Percentiles rank a stretch among this genome's conserved stretches.
These are phyloP conservation scores for Huntiella bhutanensis DNA, from an alignment of 2,329 filamentous ascomycete genomes.

Conservation along the genomic window DNA sequence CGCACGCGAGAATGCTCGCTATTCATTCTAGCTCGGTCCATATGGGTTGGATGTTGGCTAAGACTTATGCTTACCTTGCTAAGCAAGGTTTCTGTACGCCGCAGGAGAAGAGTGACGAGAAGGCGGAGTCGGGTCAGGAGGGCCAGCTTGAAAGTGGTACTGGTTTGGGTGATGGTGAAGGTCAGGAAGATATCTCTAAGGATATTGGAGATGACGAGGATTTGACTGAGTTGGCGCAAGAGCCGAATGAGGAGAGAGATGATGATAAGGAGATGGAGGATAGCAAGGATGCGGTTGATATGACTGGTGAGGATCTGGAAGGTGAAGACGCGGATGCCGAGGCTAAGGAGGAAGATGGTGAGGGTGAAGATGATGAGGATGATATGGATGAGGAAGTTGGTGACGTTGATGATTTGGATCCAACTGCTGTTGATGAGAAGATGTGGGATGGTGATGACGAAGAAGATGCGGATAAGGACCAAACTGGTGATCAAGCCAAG, in stretches of 20 bases:
- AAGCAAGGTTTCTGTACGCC: slow-evolving; percentile 84
- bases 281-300: slow-evolving; percentile 73
- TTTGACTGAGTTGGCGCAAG: slow-evolving; percentile 73
- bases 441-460: slow-evolving; percentile 88
- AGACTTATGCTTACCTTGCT: slow-evolving; percentile 60
- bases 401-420: slow-evolving; percentile 77
- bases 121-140: slow-evolving; percentile 50
- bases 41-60: slow-evolving; percentile 56
- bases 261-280: slow-evolving; percentile 52
- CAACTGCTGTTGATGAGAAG: slow-evolving; percentile 87
- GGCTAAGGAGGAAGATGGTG: slow-evolving; percentile 39
- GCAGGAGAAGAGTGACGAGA: slow-evolving; percentile 56
- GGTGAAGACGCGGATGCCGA: slow-evolving; percentile 54
- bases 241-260: slow-evolving; percentile 47
- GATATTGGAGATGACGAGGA: slow-evolving; percentile 91
- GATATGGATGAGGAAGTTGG: slow-evolving; percentile 81
- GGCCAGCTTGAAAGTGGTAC: slow-evolving; percentile 81
- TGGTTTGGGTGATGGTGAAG: slow-evolving; percentile 85
- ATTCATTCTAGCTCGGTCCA: slow-evolving; percentile 55
- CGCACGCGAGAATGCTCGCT: slow-evolving; percentile 37
- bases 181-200: slow-evolving; percentile 94
- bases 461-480: slow-evolving; percentile 65
- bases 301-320: slow-evolving; percentile 81
- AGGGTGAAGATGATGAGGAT: slow-evolving; percentile 46
- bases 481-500: slow-evolving; percentile 53